Evolutionary conservation across 2,329 filamentous ascomycete genomes (phyloP), one percentile per base, ranked within the genome.

Genomic region (Akanthomyces uredinophilus): DNA sequence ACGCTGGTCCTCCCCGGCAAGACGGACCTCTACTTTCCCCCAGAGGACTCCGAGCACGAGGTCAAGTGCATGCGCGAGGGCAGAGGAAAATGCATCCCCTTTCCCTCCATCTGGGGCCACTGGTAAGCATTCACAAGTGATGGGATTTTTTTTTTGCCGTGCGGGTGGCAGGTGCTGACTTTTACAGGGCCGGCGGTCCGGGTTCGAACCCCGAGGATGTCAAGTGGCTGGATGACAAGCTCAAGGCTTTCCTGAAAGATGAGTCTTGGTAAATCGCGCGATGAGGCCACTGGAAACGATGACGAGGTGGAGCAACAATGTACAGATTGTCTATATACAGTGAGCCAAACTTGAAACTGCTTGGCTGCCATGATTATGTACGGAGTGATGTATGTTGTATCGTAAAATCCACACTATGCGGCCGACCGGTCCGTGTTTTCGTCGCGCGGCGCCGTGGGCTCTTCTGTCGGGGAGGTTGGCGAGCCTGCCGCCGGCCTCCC

Each of bases 1-100:
- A 86, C 84, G 0, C 74, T 94, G 47, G 87, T 94, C 4, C 72
- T 93, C 16, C 90, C 91, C 0, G 76, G 79, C 24, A 85, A 89
- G 70, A 92, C 89, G 0, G 91, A 94, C 70, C 78, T 94, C 5
- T 94, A 94, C 70, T 94, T 95, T 66, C 88, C 90, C 16, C 89
- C 89, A 0, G 90, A 93, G 68, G 91, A 93, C 66, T 92, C 88
- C 0, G 84, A 89, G 68, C 86, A 87, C 61, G 91, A 95, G 69
- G 87, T 93, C 71, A 53, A 83, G 22, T 72, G 69, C 46, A 79
- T 79, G 77, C 60, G 68, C 0, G 62, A 70, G 0, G 70, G 68
- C 0, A 64, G 73, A 32, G 75, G 73, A 0, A 71, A 72, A 43
- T 70, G 76, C 11, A 68, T 76, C 43, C 66, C 74, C 0, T 75